A percentile compares a stretch with the other conserved stretches of the same genome.
These are phyloP conservation scores for Ophiostoma australiae DNA, from an alignment of 2,329 filamentous ascomycete species.

Conservation along the genomic window DNA sequence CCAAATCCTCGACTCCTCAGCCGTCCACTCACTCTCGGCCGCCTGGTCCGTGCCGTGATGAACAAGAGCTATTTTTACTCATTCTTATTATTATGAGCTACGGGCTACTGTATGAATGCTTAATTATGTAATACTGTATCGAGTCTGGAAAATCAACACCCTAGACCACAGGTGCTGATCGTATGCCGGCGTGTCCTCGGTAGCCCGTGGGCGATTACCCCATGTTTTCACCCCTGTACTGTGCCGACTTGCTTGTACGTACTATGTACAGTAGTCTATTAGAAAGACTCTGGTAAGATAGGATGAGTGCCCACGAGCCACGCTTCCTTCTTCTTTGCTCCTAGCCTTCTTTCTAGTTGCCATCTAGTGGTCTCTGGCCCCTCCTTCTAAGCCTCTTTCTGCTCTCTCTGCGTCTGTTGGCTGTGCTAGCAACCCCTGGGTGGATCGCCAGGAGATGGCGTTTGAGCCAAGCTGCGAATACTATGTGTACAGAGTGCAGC, in stretches of 20 bases:
- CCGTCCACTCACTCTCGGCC: neutral
- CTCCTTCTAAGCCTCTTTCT: neutral
- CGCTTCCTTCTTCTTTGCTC: neutral
- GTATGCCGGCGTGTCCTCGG: constrained; percentile 6
- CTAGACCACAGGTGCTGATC: neutral
- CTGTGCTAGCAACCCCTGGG: constrained; percentile 4
- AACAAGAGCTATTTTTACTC: neutral
- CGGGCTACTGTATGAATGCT: neutral
- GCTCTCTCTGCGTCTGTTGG: no score
- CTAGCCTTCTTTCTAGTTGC: neutral
- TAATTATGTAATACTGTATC: neutral
- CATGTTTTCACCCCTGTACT: constrained; percentile 11
- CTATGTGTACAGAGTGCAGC: neutral
- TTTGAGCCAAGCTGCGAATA: constrained; percentile 9
- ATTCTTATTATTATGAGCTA: neutral
- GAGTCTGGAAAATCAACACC: neutral
- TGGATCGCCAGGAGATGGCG: constrained; percentile 4
- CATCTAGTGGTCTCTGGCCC: neutral
- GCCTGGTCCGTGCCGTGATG: constrained; percentile 1
- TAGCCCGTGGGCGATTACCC: constrained; percentile 3
- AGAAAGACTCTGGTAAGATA: neutral
- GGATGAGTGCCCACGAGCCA: neutral
- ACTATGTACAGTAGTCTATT: no score
- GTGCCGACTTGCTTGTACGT: neutral
- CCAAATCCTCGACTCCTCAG: neutral